Evolutionary conservation across 257 asterid species (phyloP), one percentile per base, ranked within the genome.

Genomic region (Nicotiana paniculata): DNA sequence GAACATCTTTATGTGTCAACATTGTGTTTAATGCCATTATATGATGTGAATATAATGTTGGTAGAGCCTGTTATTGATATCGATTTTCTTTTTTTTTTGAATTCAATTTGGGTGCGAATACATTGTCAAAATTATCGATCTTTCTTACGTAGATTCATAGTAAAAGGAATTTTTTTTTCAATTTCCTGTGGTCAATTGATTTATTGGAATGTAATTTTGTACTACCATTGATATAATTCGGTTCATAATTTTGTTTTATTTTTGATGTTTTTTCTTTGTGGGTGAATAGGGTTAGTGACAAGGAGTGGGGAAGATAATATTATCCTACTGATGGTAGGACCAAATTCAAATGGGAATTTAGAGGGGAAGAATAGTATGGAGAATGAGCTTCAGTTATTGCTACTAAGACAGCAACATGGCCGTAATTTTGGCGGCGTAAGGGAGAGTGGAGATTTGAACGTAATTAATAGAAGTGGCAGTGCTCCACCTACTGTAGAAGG

Each of bases 401-500:
- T 89, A 35, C 87, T 89, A 28, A 90, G 89, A 81, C 88, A 87
- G 63, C 85, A 79, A 5, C 90, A 89, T 82, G 21, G 28, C 28
- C 92, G 89, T 1, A 65, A 83, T 39, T 72, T 89, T 26, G 80
- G 86, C 32, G 81, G 86, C 1, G 95, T 86, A 63, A 86, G 90
- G 62, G 97, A 86, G 87, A 84, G 89, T 43, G 48, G 48, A 85
- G 90, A 86, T 43, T 78, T 90, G 68, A 84, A 86, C 16, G 84
- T 43, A 43, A 43, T 94, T 35, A 84, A 85, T 63, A 77, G 97
- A 83, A 91, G 97, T 72, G 97, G 95, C n/a, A 93, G 98, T 63
- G 98, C 95, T 4, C 97, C 95, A 9, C 97, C 97, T 9, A 89
- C 95, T 0, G 89, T 94, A 16, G 97, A 91, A 80, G 97, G 92